Evolutionary conservation across 2,329 filamentous ascomycete species (phyloP).

Genomic region (Hymenoscyphus albidus): DNA sequence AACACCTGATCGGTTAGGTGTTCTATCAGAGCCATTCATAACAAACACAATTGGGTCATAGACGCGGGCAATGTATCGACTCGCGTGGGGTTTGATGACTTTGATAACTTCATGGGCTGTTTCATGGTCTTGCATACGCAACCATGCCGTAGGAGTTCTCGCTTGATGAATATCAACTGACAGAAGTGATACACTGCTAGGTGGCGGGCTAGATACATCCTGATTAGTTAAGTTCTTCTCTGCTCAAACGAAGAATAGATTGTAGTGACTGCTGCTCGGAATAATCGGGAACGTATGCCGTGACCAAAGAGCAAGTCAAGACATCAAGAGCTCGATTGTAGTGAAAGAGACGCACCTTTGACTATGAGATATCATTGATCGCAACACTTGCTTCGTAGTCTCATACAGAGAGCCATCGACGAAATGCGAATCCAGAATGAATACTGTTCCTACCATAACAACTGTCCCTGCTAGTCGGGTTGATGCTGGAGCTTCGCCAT

Average conservation of each 20-base stretch:
- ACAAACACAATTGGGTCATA: conserved; percentile 74
- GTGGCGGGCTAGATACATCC: conserved; percentile 10
- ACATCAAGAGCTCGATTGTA: not conserved
- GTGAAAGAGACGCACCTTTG: not conserved
- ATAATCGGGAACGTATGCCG: too few species aligned
- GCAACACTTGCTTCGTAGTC: conserved; percentile 37
- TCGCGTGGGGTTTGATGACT: conserved; percentile 66
- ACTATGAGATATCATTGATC: conserved; percentile 21
- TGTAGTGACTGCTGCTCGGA: too few species aligned
- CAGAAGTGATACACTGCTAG: conserved; percentile 38
- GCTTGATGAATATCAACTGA: conserved; percentile 67
- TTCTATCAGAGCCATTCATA: conserved; percentile 63
- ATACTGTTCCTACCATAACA: conserved; percentile 67
- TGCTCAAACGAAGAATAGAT: too few species aligned
- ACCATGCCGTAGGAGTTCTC: conserved; percentile 71
- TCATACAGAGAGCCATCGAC: conserved; percentile 50
- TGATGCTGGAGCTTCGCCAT: conserved; percentile 63
- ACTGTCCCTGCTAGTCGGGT: conserved; percentile 72
- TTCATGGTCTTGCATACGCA: conserved; percentile 73
- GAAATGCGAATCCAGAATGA: conserved; percentile 75
- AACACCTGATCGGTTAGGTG: conserved; percentile 42
- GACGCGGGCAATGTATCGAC: conserved; percentile 70
- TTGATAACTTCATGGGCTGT: conserved; percentile 73
- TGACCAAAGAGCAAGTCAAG: too few species aligned
- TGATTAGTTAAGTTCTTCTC: not conserved